Conservation (phyloP, 1,284 basidiomycete genomes). For the Ganoderma meredithae region DNA sequence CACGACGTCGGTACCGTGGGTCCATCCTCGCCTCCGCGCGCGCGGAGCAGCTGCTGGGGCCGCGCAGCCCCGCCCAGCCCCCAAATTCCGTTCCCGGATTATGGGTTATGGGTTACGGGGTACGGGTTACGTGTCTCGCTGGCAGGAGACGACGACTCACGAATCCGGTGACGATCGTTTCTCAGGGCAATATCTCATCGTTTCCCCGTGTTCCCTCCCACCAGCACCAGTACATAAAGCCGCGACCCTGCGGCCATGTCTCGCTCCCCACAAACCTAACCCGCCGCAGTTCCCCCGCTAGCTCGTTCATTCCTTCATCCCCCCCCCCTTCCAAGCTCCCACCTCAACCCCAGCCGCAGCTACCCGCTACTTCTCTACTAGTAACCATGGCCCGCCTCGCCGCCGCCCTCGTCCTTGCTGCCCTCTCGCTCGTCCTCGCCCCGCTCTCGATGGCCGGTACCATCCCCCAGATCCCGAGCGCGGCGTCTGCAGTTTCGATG, state of each 20-base stretch:
- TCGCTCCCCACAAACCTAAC: background rate
- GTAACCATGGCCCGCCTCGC: constrained; percentile 11
- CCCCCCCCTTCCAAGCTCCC: background rate
- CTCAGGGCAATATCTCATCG: background rate
- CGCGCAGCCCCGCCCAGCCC: background rate
- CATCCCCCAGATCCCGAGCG: constrained; percentile 1
- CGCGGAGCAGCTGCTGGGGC: background rate
- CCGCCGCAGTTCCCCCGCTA: background rate
- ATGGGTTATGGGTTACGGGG: background rate
- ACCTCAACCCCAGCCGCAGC: constrained; percentile 1
- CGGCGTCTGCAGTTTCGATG: background rate
- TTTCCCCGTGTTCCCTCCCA: too few relatives aligned
- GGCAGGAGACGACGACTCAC: background rate
- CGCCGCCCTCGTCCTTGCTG: constrained; percentile 13
- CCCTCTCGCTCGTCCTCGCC: constrained; percentile 23
- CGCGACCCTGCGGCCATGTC: background rate
- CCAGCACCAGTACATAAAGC: background rate
- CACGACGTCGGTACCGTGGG: background rate
- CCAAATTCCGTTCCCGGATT: too few relatives aligned
- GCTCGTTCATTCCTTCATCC: background rate
- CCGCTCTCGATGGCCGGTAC: constrained; percentile 21
- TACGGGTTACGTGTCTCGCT: background rate
- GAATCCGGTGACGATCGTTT: constrained; percentile 3
- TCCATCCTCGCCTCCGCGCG: background rate
- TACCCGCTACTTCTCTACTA: background rate